Conservation (phyloP, 192 early-diverging fungal species). For the Coemansia sp. region DNA sequence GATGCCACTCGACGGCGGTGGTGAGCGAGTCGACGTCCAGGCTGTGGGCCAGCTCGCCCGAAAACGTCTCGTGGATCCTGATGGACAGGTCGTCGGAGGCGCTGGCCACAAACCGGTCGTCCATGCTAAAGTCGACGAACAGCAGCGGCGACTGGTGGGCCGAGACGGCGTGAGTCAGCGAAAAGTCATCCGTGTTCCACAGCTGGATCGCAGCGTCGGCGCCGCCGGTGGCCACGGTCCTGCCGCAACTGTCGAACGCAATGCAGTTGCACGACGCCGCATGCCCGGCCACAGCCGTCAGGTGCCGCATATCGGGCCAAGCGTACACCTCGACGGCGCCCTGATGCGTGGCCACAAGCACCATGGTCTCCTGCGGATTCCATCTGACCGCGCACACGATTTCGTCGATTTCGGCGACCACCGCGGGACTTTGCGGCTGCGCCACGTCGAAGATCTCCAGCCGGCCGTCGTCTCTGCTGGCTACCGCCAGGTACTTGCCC, state of each 20-base stretch:
- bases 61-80: constrained; percentile 26
- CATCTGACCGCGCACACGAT: constrained; percentile 21
- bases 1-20: constrained; percentile 43
- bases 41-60: constrained; percentile 26
- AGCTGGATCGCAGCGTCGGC: constrained; percentile 35
- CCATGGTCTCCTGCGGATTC: constrained; percentile 21
- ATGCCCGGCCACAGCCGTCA: constrained; percentile 31
- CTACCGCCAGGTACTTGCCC: constrained; percentile 26
- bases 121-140: constrained; percentile 33
- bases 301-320: constrained; percentile 42
- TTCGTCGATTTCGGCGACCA: constrained; percentile 22
- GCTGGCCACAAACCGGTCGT: constrained; percentile 38
- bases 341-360: constrained; percentile 33
- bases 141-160: constrained; percentile 40
- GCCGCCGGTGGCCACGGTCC: constrained; percentile 34
- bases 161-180: constrained; percentile 12
- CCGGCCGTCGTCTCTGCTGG: constrained; percentile 28
- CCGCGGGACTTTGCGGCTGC: constrained; percentile 14
- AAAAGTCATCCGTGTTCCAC: constrained; percentile 36
- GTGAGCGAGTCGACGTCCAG: constrained; percentile 22
- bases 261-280: constrained; percentile 35
- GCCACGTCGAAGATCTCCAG: constrained; percentile 38
- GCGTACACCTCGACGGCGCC: constrained; percentile 37
- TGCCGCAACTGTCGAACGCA: constrained; percentile 26
- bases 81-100: constrained; percentile 40